Conservation (phyloP, 208 protist species). For the Leishmania martiniquensis region DNA sequence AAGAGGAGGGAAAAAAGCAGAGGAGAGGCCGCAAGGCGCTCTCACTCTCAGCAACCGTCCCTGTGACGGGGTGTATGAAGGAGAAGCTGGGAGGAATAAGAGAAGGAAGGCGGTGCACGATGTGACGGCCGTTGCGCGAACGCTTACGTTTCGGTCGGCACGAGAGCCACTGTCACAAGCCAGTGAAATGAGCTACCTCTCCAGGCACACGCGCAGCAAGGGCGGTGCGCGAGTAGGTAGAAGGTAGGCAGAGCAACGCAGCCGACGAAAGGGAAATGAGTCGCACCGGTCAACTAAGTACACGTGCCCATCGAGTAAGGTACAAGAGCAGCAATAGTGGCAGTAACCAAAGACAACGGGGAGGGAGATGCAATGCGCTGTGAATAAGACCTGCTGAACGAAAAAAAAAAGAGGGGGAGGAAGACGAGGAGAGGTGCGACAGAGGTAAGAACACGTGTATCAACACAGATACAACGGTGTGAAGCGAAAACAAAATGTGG, state of each 20-base stretch:
- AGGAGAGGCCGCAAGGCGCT: constrained; percentile 10
- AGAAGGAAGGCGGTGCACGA: background rate
- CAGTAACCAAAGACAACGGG: background rate
- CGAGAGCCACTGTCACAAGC: background rate
- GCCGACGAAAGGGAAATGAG: constrained; percentile 1
- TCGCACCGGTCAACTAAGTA: background rate
- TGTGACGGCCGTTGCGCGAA: background rate
- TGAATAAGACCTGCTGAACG: background rate
- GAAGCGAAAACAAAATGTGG: background rate
- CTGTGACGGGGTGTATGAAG: constrained; percentile 7
- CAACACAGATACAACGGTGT: background rate
- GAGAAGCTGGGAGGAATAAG: background rate
- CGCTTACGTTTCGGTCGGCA: background rate
- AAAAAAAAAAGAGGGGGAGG: no score
- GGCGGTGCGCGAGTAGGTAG: background rate
- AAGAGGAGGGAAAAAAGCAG: constrained; percentile 24
- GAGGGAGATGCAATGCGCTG: background rate
- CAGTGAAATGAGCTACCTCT: background rate
- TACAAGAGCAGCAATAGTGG: background rate
- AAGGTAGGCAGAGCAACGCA: constrained; percentile 3
- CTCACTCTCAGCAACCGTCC: background rate
- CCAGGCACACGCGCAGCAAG: background rate
- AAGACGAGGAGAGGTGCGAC: background rate
- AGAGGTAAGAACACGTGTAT: background rate
- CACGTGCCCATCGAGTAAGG: background rate